phyloP scores from a whole-genome alignment of 331 rosid genomes.

The Rhamnella rubrinervis region DNA sequence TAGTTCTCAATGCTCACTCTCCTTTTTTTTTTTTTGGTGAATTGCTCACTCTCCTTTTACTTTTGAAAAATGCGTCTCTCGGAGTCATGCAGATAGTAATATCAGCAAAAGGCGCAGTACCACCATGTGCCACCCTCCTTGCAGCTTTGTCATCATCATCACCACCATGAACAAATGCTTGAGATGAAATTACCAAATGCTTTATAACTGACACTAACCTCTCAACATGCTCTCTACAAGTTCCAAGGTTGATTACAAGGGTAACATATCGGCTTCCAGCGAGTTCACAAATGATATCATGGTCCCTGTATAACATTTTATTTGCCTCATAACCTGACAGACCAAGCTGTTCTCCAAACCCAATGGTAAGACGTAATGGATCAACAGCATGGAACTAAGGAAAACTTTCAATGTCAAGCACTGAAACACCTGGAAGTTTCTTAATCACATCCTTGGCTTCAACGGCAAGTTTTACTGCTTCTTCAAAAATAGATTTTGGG shows the following conservation, averaged over 20 bases:
- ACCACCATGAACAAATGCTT: slow-evolving; percentile 23
- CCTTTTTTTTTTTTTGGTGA: too few species aligned
- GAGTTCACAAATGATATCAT: slow-evolving; percentile 65
- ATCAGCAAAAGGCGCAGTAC: slow-evolving; percentile 49
- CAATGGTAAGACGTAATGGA: slow-evolving; percentile 74
- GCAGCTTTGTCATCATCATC: neutral
- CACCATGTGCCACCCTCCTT: slow-evolving; percentile 13
- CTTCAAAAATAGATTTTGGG: slow-evolving; percentile 42
- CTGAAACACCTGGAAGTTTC: slow-evolving; percentile 48
- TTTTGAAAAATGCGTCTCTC: slow-evolving; percentile 79
- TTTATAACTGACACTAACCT: slow-evolving; percentile 57
- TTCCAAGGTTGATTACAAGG: slow-evolving; percentile 66
- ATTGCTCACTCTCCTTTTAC: slow-evolving; percentile 55
- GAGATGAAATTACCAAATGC: slow-evolving; percentile 34
- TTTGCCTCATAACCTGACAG: slow-evolving; percentile 80
- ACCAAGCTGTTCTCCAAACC: slow-evolving; percentile 63
- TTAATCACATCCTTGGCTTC: slow-evolving; percentile 39
- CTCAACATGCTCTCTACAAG: slow-evolving; percentile 59
- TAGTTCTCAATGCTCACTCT: too few species aligned
- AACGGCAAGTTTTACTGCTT: slow-evolving; percentile 44
- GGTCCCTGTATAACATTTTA: slow-evolving; percentile 50
- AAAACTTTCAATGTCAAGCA: slow-evolving; percentile 45
- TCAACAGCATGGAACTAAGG: slow-evolving; percentile 51
- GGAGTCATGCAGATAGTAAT: slow-evolving; percentile 52
- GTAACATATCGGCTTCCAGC: slow-evolving; percentile 64